These are phyloP conservation scores for Termitomyces sp. DNA, from an alignment of 768 basidiomycete species.

Conservation along the genomic window DNA sequence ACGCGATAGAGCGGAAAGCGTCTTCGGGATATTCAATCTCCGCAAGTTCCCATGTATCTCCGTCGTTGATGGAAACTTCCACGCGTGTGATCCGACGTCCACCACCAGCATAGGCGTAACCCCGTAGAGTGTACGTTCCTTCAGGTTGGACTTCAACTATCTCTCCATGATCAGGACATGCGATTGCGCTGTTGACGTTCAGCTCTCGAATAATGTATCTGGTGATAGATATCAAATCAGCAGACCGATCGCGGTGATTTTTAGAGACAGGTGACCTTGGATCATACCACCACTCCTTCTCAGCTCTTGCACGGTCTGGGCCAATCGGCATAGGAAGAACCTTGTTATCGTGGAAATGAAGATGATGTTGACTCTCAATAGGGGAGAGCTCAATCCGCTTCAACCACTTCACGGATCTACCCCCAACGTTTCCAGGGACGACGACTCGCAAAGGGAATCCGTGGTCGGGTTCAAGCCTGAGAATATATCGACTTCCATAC, in stretches of 20 bases:
- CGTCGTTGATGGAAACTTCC: constrained; percentile 55
- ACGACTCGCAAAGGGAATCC: constrained; percentile 64
- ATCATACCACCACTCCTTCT: constrained; percentile 56
- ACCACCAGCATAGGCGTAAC: constrained; percentile 64
- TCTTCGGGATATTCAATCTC: constrained; percentile 46
- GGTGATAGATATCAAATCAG: constrained; percentile 4
- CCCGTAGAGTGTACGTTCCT: constrained; percentile 37
- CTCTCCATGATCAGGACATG: constrained; percentile 54
- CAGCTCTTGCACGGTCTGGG: constrained; percentile 48
- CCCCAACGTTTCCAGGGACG: constrained; percentile 62
- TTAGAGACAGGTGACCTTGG: constrained; percentile 31
- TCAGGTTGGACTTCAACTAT: constrained; percentile 20
- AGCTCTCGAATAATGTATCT: constrained; percentile 48
- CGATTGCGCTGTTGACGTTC: constrained; percentile 58
- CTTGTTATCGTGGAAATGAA: constrained; percentile 51
- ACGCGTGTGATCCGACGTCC: constrained; percentile 53
- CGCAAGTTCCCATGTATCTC: constrained; percentile 44
- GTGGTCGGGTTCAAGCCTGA: constrained; percentile 51
- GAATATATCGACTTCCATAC: neutral
- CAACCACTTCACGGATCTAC: constrained; percentile 60
- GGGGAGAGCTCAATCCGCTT: constrained; percentile 48
- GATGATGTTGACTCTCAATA: constrained; percentile 50
- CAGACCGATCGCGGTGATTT: neutral
- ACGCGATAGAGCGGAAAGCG: constrained; percentile 34
- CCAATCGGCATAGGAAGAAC: constrained; percentile 51